A percentile compares a stretch with the other conserved stretches of the same genome.
These are phyloP conservation scores for Fusarium sambucinum DNA, from an alignment of 2,329 filamentous ascomycete species.

Conservation along the genomic window DNA sequence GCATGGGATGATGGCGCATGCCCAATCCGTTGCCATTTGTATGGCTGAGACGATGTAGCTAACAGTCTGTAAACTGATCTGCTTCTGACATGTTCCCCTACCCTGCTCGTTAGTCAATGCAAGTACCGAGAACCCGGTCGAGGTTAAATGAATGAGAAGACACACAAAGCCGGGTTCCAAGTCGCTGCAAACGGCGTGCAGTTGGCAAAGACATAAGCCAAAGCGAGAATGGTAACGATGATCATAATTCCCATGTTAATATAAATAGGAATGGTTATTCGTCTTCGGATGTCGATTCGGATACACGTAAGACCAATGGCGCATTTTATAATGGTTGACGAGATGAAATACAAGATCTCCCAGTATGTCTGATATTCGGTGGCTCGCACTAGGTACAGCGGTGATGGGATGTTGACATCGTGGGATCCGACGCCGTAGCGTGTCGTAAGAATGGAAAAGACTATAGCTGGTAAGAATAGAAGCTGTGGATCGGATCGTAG, in stretches of 20 bases:
- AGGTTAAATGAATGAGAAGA: rapidly evolving
- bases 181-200: constrained; percentile 17
- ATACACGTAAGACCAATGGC: constrained; percentile 7
- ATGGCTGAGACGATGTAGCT: constrained; percentile 12
- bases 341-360: constrained; percentile 18
- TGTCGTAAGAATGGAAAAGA: constrained; percentile 4
- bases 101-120: neutral
- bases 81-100: constrained; percentile 12
- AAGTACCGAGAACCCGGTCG: rapidly evolving
- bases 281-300: constrained; percentile 5
- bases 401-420: constrained; percentile 7
- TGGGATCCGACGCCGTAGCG: constrained; percentile 20
- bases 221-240: neutral
- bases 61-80: constrained; percentile 3
- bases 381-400: constrained; percentile 15
- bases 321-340: constrained; percentile 16
- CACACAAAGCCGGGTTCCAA: constrained; percentile 16
- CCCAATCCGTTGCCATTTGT: constrained; percentile 17
- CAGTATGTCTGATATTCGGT: constrained; percentile 23
- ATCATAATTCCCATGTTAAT: constrained; percentile 22
- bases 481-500: neutral
- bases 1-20: constrained; percentile 7
- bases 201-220: constrained; percentile 18
- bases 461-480: constrained; percentile 3
- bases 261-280: constrained; percentile 10